Evolutionary conservation across 2,329 filamentous ascomycete species (phyloP).

Genomic region (Xylariaceae sp.): DNA sequence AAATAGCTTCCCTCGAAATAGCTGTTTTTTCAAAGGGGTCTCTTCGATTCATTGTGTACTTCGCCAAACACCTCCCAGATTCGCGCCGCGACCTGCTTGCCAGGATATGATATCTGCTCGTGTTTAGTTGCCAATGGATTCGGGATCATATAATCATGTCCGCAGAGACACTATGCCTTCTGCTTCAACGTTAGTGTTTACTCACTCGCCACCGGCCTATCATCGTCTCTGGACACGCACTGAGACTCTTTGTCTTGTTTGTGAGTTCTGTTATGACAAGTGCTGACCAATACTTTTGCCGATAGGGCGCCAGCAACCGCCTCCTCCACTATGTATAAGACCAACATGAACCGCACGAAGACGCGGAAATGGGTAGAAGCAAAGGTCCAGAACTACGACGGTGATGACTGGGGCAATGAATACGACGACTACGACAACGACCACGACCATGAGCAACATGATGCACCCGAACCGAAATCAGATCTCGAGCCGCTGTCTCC

Average conservation of each 20-base stretch:
- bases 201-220: background rate
- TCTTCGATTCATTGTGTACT: background rate
- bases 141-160: constrained; percentile 22
- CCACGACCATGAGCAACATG: constrained; percentile 41
- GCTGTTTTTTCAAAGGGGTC: too few relatives aligned
- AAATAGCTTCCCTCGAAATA: background rate
- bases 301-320: constrained; percentile 2
- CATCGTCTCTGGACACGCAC: background rate
- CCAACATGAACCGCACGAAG: constrained; percentile 83
- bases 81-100: background rate
- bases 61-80: background rate
- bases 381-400: constrained; percentile 79
- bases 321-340: constrained; percentile 52
- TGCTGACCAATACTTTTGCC: constrained; percentile 3
- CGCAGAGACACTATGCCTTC: constrained; percentile 18
- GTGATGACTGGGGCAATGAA: constrained; percentile 84
- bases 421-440: constrained; percentile 59
- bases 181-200: constrained; percentile 17
- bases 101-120: constrained; percentile 5
- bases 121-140: constrained; percentile 18
- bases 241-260: background rate
- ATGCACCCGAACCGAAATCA: constrained; percentile 25
- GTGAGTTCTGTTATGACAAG: background rate
- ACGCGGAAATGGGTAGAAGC: constrained; percentile 95
- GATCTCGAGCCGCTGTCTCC: constrained; percentile 33